Percentiles rank a stretch among this genome's conserved stretches.
These are phyloP conservation scores for Exophiala sp. DNA, from an alignment of 2,329 filamentous ascomycete species.

Conservation along the genomic window DNA sequence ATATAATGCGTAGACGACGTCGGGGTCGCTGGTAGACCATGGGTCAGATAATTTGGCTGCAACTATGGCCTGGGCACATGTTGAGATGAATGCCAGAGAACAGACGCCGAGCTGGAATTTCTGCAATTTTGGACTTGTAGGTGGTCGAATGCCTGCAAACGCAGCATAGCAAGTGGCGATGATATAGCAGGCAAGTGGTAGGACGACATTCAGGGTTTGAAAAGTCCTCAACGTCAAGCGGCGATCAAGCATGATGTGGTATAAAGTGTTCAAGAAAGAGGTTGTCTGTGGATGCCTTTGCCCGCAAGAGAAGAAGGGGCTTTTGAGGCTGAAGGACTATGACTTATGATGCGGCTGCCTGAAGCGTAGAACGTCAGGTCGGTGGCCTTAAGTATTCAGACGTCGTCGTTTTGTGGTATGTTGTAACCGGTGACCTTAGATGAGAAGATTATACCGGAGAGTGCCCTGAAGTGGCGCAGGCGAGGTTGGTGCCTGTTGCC, in stretches of 20 bases:
- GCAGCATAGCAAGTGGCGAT: conserved; percentile 3
- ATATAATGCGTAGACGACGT: conserved; percentile 19
- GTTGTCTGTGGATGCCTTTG: too few relatives aligned
- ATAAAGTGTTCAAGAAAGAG: background rate
- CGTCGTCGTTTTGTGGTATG: too few relatives aligned
- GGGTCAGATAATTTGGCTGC: conserved; percentile 3
- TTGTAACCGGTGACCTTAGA: too few relatives aligned
- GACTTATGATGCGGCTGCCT: too few relatives aligned
- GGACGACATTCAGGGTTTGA: conserved; percentile 1
- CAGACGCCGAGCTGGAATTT: conserved; percentile 1
- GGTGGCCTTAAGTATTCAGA: too few relatives aligned
- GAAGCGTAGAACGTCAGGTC: too few relatives aligned
- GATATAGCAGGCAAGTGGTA: conserved; percentile 3
- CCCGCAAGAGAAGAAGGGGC: too few relatives aligned
- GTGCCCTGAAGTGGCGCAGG: too few relatives aligned
- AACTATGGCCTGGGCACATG: conserved; percentile 4
- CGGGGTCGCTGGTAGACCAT: conserved; percentile 6
- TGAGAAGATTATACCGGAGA: too few relatives aligned
- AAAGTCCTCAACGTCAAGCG: background rate
- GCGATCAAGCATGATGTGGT: background rate
- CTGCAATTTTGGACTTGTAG: background rate
- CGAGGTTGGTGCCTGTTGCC: too few relatives aligned
- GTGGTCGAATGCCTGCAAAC: background rate
- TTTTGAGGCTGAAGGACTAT: background rate
- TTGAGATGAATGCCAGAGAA: conserved; percentile 1